Evolutionary conservation across 371 early-diverging fungal species (phyloP).

Genomic region (Apophysomyces sp.): DNA sequence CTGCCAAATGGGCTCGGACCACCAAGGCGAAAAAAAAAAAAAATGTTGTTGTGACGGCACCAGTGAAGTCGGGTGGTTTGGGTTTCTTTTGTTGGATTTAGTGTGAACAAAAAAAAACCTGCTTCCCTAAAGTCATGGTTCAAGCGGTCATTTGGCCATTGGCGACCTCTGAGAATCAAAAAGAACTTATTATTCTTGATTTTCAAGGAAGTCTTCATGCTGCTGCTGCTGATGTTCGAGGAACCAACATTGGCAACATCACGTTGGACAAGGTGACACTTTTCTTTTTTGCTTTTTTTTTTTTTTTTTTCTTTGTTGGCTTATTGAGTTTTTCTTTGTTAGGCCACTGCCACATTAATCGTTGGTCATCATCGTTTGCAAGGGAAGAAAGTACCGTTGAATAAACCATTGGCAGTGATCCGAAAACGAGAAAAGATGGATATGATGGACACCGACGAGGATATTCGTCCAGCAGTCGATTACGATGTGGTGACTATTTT

Average conservation of each 20-base stretch:
- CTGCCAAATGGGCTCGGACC: too few relatives aligned
- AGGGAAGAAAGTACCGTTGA: conserved; percentile 21
- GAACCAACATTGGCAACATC: conserved; percentile 42
- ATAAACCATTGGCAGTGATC: conserved; percentile 55
- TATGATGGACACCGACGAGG: conserved; percentile 22
- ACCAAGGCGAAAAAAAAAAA: too few relatives aligned
- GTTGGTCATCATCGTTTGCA: conserved; percentile 45
- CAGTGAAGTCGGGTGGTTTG: too few relatives aligned
- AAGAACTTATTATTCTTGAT: conserved; percentile 43
- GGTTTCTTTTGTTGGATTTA: too few relatives aligned
- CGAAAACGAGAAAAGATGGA: conserved; percentile 23
- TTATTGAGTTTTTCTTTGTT: neutral
- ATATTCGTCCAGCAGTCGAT: neutral
- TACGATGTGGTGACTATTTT: conserved; percentile 52
- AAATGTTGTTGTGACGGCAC: too few relatives aligned
- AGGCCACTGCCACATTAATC: conserved; percentile 45
- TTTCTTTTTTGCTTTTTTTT: too few relatives aligned
- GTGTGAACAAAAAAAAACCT: too few relatives aligned
- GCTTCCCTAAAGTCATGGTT: conserved; percentile 20
- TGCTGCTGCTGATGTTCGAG: conserved; percentile 20
- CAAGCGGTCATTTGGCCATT: conserved; percentile 29
- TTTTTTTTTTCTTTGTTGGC: too few relatives aligned
- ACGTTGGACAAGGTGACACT: conserved; percentile 19
- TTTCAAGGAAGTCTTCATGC: conserved; percentile 53
- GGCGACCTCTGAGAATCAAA: conserved; percentile 5